These are phyloP conservation scores for Aspergillus heteromorphus DNA, from an alignment of 495 filamentous ascomycete species.

Conservation along the genomic window DNA sequence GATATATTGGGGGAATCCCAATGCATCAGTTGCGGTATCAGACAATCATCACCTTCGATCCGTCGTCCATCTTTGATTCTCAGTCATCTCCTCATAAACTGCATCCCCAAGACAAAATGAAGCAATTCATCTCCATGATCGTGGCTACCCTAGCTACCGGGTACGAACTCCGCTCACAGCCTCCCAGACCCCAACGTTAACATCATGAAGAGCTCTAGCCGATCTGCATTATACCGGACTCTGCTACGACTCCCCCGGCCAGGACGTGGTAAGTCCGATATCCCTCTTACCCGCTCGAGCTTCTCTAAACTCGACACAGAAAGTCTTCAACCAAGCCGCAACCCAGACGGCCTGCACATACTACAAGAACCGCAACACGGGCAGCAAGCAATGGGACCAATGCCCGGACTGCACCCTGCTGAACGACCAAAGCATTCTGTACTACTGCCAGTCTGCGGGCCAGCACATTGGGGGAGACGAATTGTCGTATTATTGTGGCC, in stretches of 20 bases:
- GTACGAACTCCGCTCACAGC: not conserved
- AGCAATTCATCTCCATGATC: conserved; percentile 2
- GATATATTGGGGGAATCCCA: not conserved
- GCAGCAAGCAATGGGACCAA: conserved; percentile 19
- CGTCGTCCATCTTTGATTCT: not conserved
- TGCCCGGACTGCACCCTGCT: conserved; percentile 19
- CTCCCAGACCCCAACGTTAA: no score
- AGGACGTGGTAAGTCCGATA: conserved; percentile 8
- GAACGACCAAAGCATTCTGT: conserved; percentile 10
- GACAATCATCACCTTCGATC: not conserved
- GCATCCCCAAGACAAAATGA: not conserved
- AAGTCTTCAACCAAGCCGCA: conserved; percentile 14
- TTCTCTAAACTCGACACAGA: no score
- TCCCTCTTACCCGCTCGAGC: not conserved
- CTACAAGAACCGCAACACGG: conserved; percentile 22
- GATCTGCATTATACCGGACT: conserved; percentile 11
- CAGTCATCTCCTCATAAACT: not conserved
- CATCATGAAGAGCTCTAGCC: conserved; percentile 5
- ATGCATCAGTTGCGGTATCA: not conserved
- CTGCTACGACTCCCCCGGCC: conserved; percentile 8
- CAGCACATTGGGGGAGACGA: conserved; percentile 20
- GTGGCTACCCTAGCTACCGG: conserved; percentile 8
- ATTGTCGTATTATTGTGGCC: conserved; percentile 12
- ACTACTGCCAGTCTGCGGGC: conserved; percentile 15
- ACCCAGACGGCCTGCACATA: conserved; percentile 16